Conservation (phyloP, 1,139 yeast genomes). For the Lizanozyma gosingica region DNA sequence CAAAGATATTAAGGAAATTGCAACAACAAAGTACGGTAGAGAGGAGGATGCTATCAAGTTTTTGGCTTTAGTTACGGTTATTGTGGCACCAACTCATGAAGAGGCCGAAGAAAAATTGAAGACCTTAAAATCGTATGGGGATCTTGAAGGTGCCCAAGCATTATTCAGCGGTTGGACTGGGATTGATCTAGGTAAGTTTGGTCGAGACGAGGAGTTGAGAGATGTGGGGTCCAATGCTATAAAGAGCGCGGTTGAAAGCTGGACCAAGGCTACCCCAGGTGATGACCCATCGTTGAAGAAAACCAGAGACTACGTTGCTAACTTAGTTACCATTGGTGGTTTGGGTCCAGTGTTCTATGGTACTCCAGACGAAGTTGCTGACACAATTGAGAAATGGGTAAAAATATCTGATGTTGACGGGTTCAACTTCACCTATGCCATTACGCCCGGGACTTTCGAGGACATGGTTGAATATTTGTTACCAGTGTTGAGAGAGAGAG, state of each 20-base stretch:
- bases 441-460: constrained; percentile 23
- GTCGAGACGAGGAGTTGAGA: constrained; percentile 18
- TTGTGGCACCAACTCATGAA: constrained; percentile 20
- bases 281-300: constrained; percentile 13
- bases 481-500: constrained; percentile 26
- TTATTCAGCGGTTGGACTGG: constrained; percentile 26
- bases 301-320: constrained; percentile 18
- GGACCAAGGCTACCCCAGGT: constrained; percentile 10
- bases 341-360: constrained; percentile 19
- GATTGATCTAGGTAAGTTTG: constrained; percentile 16
- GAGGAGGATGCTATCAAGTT: constrained; percentile 18
- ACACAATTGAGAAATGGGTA: constrained; percentile 22
- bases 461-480: constrained; percentile 21
- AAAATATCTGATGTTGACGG: constrained; percentile 25
- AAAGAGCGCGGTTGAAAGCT: constrained; percentile 12
- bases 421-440: constrained; percentile 21
- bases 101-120: constrained; percentile 18
- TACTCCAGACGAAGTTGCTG: constrained; percentile 19
- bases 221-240: constrained; percentile 15
- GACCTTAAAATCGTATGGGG: constrained; percentile 12
- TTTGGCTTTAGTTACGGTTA: constrained; percentile 14
- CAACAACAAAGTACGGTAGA: constrained; percentile 14
- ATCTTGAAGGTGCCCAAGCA: constrained; percentile 19
- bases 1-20: constrained; percentile 12
- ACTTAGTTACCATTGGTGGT: constrained; percentile 19